A percentile compares a stretch with the other conserved stretches of the same genome.
Conservation (phyloP, 495 filamentous ascomycete genomes). For the Tuber calosporum region DNA sequence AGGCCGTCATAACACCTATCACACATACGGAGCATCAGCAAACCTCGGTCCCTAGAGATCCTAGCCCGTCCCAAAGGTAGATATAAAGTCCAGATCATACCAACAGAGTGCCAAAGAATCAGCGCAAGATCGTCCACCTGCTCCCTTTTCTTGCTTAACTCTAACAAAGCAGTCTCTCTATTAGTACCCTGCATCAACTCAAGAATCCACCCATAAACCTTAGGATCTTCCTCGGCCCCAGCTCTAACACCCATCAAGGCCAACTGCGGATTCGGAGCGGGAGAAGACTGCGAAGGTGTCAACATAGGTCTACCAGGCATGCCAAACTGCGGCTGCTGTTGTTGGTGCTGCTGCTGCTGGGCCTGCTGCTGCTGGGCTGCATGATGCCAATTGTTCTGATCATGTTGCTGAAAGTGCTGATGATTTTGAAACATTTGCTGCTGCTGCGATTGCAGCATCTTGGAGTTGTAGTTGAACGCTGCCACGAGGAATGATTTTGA, state of each 20-base stretch:
- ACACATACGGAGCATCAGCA: constrained; percentile 12
- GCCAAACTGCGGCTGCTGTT: constrained; percentile 35
- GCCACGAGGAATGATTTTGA: background rate
- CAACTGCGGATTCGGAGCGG: constrained; percentile 51
- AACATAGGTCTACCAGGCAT: constrained; percentile 29
- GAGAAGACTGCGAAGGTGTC: constrained; percentile 40
- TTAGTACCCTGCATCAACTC: constrained; percentile 83
- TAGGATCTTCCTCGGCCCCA: constrained; percentile 84
- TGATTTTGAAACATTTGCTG: constrained; percentile 40
- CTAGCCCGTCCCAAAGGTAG: background rate
- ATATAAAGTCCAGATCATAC: constrained; percentile 50
- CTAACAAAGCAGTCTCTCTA: constrained; percentile 82
- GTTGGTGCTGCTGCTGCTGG: constrained; percentile 28
- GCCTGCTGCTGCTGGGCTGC: constrained; percentile 32
- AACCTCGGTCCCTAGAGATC: constrained; percentile 12
- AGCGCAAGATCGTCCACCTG: constrained; percentile 94
- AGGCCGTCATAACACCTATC: constrained; percentile 91
- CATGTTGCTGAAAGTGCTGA: constrained; percentile 37
- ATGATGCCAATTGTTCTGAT: constrained; percentile 38
- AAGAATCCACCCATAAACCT: constrained; percentile 85
- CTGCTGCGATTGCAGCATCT: constrained; percentile 25
- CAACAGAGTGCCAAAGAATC: constrained; percentile 98
- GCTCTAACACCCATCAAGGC: constrained; percentile 47
- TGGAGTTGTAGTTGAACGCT: constrained; percentile 1
- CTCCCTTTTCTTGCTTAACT: constrained; percentile 97